phyloP scores from a whole-genome alignment of 2,329 filamentous ascomycete genomes.

The Penicillium hordei region DNA sequence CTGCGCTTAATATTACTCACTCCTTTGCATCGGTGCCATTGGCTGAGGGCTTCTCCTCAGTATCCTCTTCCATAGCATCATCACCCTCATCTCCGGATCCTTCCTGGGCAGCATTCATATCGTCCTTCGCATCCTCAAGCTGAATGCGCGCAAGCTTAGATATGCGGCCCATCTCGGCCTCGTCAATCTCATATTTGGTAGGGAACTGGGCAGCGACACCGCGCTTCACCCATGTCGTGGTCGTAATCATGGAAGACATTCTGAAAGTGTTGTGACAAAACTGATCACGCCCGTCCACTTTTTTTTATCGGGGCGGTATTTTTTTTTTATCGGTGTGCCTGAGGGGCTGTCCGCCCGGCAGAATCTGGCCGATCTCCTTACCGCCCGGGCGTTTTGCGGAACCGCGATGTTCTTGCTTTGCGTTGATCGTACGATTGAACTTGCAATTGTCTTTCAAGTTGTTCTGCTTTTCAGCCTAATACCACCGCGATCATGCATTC shows the following conservation, averaged over 20 bases:
- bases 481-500: constrained; percentile 75
- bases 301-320: constrained; percentile 32
- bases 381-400: constrained; percentile 26
- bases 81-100: constrained; percentile 38
- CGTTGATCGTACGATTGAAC: constrained; percentile 1
- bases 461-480: neutral
- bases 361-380: constrained; percentile 26
- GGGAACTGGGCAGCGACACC: constrained; percentile 76
- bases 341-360: constrained; percentile 34
- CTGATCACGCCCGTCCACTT: constrained; percentile 20
- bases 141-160: constrained; percentile 72
- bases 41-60: constrained; percentile 23
- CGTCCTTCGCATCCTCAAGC: constrained; percentile 87
- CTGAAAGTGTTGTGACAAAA: constrained; percentile 20
- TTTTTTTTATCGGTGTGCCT: constrained; percentile 28
- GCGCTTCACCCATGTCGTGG: constrained; percentile 72
- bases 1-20: constrained; percentile 14
- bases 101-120: constrained; percentile 70
- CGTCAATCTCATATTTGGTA: constrained; percentile 71
- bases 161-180: constrained; percentile 73
- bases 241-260: constrained; percentile 69
- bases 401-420: constrained; percentile 11
- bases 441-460: constrained; percentile 8
- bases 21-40: constrained; percentile 22
- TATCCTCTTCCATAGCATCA: constrained; percentile 27